Evolutionary conservation across 2,329 filamentous ascomycete genomes (phyloP).

Genomic region (Trichothecium sympodiale): DNA sequence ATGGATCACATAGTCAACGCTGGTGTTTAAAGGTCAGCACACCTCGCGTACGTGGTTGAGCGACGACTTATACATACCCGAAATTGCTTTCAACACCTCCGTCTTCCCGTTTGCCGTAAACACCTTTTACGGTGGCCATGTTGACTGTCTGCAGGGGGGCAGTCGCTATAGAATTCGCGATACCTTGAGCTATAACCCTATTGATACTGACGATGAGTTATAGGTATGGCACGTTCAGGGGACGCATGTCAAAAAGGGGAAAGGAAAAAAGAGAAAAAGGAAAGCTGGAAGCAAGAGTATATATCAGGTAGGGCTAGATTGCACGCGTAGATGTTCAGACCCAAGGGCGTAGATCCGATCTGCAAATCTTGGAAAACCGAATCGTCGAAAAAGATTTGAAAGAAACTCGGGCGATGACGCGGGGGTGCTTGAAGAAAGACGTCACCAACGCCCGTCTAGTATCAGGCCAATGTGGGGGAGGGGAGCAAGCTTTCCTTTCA

Average conservation of each 20-base stretch:
- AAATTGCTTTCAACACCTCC: constrained; percentile 24
- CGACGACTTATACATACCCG: constrained; percentile 19
- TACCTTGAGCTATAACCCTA: no score
- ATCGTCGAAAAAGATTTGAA: neutral
- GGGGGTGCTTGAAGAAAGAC: no score
- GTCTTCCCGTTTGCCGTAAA: constrained; percentile 18
- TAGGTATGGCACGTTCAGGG: no score
- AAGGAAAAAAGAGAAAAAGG: no score
- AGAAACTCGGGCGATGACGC: no score
- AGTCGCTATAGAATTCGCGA: no score
- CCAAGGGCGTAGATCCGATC: no score
- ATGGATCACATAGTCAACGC: constrained; percentile 81
- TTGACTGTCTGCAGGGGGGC: neutral
- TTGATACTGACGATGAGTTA: no score
- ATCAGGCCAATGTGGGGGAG: neutral
- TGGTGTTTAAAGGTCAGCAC: constrained; percentile 17
- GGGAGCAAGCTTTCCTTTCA: neutral
- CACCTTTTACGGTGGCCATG: constrained; percentile 22
- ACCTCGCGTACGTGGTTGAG: neutral
- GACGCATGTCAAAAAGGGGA: no score
- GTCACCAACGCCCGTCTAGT: neutral
- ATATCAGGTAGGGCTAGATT: no score
- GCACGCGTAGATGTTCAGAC: no score
- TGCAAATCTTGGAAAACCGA: neutral
- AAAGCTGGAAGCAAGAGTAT: no score